Conservation (phyloP, 1,284 basidiomycete species). For the Leccinum pseudoinsigne region DNA sequence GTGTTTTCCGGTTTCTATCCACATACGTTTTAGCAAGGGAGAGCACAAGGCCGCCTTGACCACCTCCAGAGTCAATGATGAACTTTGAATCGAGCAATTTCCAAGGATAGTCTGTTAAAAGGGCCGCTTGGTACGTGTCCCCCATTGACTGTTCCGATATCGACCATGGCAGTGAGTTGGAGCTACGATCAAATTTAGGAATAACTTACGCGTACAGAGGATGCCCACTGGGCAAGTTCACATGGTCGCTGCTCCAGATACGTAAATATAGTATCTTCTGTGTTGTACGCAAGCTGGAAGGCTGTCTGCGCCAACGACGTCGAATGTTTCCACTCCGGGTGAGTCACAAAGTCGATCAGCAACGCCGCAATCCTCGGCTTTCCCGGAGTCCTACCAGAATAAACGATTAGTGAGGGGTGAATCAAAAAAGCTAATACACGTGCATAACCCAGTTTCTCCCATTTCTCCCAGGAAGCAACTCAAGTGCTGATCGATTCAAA, state of each 20-base stretch:
- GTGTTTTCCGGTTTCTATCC: background rate
- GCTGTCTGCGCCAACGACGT: conserved; percentile 22
- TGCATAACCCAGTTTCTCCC: conserved; percentile 27
- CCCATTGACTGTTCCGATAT: conserved; percentile 7
- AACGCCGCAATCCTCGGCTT: conserved; percentile 22
- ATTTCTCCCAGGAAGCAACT: conserved; percentile 17
- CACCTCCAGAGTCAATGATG: conserved; percentile 9
- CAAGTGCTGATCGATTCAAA: no score
- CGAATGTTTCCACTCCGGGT: conserved; percentile 29
- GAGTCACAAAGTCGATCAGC: conserved; percentile 20
- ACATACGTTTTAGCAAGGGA: conserved; percentile 11
- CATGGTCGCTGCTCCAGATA: conserved; percentile 6
- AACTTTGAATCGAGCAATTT: conserved; percentile 2
- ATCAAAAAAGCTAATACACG: background rate
- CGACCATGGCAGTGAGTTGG: background rate
- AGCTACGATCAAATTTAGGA: background rate
- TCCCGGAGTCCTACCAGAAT: conserved; percentile 21
- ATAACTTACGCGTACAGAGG: conserved; percentile 9
- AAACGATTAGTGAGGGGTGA: background rate
- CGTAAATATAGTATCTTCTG: conserved; percentile 21
- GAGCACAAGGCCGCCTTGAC: conserved; percentile 12
- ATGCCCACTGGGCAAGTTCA: conserved; percentile 9
- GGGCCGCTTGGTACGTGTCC: conserved; percentile 9
- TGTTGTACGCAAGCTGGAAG: conserved; percentile 25
- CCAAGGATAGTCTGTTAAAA: conserved; percentile 13